A percentile compares a stretch with the other conserved stretches of the same genome.
Evolutionary conservation across 768 basidiomycete genomes (phyloP).

Genomic region (Lentinula raphanica): DNA sequence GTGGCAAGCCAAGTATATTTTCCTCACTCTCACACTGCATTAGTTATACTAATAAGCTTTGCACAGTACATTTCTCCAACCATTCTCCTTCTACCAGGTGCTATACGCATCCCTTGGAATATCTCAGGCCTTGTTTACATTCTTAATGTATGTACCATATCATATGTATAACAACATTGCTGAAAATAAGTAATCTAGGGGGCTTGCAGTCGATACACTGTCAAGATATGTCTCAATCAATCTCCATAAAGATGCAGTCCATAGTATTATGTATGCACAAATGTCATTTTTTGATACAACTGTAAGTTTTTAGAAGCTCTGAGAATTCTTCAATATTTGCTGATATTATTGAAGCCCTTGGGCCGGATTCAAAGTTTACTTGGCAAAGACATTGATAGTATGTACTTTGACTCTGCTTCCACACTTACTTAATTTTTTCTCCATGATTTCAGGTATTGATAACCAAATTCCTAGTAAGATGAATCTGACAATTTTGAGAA

Average conservation of each 20-base stretch:
- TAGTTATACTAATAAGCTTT: no score
- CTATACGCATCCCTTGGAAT: conserved; percentile 61
- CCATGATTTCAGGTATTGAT: conserved; percentile 39
- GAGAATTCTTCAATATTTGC: background rate
- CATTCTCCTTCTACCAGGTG: conserved; percentile 58
- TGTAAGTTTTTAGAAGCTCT: conserved; percentile 19
- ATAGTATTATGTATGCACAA: conserved; percentile 60
- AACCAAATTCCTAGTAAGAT: conserved; percentile 50
- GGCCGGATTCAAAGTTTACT: conserved; percentile 42
- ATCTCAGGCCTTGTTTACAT: conserved; percentile 49
- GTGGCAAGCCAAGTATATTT: conserved; percentile 56
- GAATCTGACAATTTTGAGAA: no score
- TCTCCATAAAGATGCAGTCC: conserved; percentile 54
- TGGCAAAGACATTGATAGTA: conserved; percentile 64
- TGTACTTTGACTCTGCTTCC: conserved; percentile 9
- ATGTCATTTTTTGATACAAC: conserved; percentile 78
- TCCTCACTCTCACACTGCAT: background rate
- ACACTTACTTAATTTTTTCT: background rate
- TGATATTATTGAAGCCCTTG: conserved; percentile 33
- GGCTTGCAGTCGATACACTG: conserved; percentile 50
- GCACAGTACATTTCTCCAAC: conserved; percentile 38
- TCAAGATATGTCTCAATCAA: conserved; percentile 57
- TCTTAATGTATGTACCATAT: conserved; percentile 41
- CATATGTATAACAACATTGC: background rate
- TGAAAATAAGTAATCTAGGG: conserved; percentile 24